Evolutionary conservation across 768 basidiomycete genomes (phyloP).

Genomic region (Russula virescens): DNA sequence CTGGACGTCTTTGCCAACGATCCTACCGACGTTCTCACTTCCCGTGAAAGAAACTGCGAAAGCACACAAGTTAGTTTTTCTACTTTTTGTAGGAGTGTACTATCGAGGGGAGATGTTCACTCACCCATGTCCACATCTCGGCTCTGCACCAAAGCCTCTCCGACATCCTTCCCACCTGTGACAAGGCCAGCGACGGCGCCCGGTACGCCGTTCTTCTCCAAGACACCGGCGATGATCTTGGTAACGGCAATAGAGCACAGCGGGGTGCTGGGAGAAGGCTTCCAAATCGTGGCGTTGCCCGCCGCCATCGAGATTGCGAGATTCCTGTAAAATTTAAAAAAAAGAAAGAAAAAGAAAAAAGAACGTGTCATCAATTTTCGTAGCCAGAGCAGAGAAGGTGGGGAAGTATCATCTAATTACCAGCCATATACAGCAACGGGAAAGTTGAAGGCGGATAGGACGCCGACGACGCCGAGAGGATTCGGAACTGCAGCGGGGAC

Average conservation of each 20-base stretch:
- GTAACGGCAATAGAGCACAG: slow-evolving; percentile 89
- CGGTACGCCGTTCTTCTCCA: slow-evolving; percentile 77
- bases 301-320: slow-evolving; percentile 80
- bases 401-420: slow-evolving; percentile 37
- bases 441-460: slow-evolving; percentile 94
- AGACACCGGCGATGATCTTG: slow-evolving; percentile 70
- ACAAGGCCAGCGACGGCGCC: slow-evolving; percentile 81
- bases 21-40: slow-evolving; percentile 79
- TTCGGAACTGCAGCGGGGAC: slow-evolving; percentile 67
- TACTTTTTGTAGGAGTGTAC: too few species aligned
- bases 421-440: slow-evolving; percentile 92
- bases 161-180: slow-evolving; percentile 76
- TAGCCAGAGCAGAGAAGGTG: too few species aligned
- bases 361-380: too few species aligned
- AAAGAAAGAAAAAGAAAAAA: too few species aligned
- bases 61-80: not conserved
- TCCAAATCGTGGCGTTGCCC: slow-evolving; percentile 94
- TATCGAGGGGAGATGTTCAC: slow-evolving; percentile 7
- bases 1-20: slow-evolving; percentile 84
- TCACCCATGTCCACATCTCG: slow-evolving; percentile 72
- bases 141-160: slow-evolving; percentile 72
- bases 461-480: slow-evolving; percentile 65
- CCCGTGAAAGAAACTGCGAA: slow-evolving; percentile 88
- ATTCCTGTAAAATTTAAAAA: slow-evolving; percentile 53
- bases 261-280: slow-evolving; percentile 86